Evolutionary conservation across 2,329 filamentous ascomycete species (phyloP).

Genomic region (Arthrobotrys megalospora): DNA sequence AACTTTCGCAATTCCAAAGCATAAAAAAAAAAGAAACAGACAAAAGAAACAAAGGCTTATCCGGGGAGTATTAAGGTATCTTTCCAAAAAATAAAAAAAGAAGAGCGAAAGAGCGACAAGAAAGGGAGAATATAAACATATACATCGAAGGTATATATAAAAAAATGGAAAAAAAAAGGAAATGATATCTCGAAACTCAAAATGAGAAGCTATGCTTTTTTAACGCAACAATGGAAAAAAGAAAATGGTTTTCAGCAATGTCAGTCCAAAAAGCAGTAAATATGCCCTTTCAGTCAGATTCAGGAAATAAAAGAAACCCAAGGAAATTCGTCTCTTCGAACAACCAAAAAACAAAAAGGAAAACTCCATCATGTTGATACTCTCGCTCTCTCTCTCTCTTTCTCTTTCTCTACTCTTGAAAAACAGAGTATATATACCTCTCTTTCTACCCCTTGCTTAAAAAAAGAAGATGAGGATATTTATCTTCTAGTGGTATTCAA

Average conservation of each 20-base stretch:
- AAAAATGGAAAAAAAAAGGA: conserved; percentile 1
- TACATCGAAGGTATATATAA: conserved; percentile 28
- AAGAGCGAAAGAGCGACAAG: conserved; percentile 8
- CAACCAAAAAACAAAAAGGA: conserved; percentile 38
- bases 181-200: conserved; percentile 5
- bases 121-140: conserved; percentile 26
- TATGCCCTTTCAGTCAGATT: conserved; percentile 21
- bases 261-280: conserved; percentile 19
- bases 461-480: conserved; percentile 1
- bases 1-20: not conserved
- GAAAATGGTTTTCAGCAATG: conserved; percentile 11
- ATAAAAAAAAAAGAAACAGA: not conserved
- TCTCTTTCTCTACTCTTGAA: not conserved
- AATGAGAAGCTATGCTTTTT: conserved; percentile 25
- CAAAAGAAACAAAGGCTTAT: conserved; percentile 19
- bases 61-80: conserved; percentile 40
- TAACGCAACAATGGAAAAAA: conserved; percentile 7
- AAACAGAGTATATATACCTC: not conserved
- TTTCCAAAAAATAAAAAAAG: not conserved
- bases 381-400: not conserved
- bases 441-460: conserved; percentile 7
- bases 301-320: conserved; percentile 7
- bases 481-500: conserved; percentile 54
- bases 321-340: conserved; percentile 49
- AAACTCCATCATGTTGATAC: conserved; percentile 9